Conservation (phyloP, 768 basidiomycete genomes). For the Tylopilus rubrobrunneus region DNA sequence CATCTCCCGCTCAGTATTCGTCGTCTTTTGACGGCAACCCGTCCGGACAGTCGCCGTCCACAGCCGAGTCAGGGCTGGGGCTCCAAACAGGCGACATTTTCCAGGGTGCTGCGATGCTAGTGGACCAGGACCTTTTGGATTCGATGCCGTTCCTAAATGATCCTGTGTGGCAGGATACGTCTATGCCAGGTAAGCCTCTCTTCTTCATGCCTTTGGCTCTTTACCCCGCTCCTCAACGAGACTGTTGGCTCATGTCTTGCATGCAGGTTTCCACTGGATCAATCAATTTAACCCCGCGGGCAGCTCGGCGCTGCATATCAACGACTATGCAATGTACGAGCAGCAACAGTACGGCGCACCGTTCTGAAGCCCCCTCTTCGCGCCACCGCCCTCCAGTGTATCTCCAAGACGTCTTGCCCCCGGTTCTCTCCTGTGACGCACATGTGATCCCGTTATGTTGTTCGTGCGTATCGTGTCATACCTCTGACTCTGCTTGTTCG, state of each 20-base stretch:
- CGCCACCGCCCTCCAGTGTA: no score
- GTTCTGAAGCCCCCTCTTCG: slow-evolving; percentile 1
- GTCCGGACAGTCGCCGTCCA: slow-evolving; percentile 9
- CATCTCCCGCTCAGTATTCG: slow-evolving; percentile 31
- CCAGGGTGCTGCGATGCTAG: slow-evolving; percentile 44
- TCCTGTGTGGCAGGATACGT: slow-evolving; percentile 53
- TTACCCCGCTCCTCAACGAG: background rate
- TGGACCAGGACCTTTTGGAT: slow-evolving; percentile 57
- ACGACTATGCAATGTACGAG: slow-evolving; percentile 29
- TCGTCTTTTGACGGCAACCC: slow-evolving; percentile 39
- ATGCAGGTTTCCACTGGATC: slow-evolving; percentile 36
- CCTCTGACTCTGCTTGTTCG: background rate
- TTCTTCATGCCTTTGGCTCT: background rate
- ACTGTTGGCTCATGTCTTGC: background rate
- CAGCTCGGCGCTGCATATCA: slow-evolving; percentile 15
- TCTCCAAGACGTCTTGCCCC: background rate
- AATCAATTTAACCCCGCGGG: slow-evolving; percentile 23
- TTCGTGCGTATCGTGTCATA: background rate
- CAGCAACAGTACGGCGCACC: slow-evolving; percentile 14
- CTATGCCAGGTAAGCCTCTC: slow-evolving; percentile 46
- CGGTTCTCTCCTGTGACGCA: background rate
- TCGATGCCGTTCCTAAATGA: slow-evolving; percentile 58
- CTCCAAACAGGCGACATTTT: slow-evolving; percentile 39
- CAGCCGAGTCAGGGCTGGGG: slow-evolving; percentile 6
- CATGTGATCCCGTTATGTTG: background rate